phyloP scores from a whole-genome alignment of 306 rosid species.

The Pterocarpus santalinus region DNA sequence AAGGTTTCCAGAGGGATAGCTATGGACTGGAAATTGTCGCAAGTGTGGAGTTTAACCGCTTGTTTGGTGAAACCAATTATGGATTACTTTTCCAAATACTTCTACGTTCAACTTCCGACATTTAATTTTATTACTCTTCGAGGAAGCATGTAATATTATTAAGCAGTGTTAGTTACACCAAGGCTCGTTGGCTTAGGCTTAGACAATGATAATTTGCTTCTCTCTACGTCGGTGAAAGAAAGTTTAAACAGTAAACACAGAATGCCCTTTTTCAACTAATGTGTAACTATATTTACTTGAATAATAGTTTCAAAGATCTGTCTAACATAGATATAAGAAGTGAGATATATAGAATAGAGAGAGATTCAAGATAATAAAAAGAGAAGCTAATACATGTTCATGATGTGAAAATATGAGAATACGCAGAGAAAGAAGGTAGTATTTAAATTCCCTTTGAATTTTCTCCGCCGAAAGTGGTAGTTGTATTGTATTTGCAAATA shows the following conservation, averaged over 20 bases:
- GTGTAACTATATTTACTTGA: no score
- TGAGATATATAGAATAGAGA: not conserved
- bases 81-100: not conserved
- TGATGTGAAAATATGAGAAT: not conserved
- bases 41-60: not conserved
- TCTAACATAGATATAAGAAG: no score
- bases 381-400: not conserved
- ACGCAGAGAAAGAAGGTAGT: not conserved
- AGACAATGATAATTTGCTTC: no score
- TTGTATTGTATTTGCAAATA: not conserved
- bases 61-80: not conserved
- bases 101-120: no score
- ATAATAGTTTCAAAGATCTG: not conserved
- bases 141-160: no score
- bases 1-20: not conserved
- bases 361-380: not conserved
- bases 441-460: no score
- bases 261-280: no score
- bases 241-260: no score
- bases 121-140: no score
- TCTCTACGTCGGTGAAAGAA: no score
- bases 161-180: no score
- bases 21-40: not conserved
- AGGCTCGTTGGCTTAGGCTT: no score
- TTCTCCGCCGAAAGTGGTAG: not conserved